Evolutionary conservation across 345 rosid species (phyloP), one percentile per base, ranked within the genome.

Genomic region (Toxicodendron radicans): DNA sequence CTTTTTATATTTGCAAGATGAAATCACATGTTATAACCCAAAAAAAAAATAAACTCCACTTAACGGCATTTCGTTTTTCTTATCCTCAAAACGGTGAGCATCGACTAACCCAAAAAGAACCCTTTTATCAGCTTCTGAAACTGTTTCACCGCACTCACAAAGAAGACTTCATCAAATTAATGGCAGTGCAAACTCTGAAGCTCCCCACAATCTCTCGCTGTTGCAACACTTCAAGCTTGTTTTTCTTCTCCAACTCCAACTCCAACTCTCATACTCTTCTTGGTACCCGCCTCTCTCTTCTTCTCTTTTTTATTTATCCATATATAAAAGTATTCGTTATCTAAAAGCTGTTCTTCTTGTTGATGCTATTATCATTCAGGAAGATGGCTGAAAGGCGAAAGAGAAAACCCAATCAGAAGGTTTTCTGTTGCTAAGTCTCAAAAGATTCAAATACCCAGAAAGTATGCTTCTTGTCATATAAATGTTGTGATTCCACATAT

Each of bases 341-440:
- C 5, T 71, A 49, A 58, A 45, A 45, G 23, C 64, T 17, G 10
- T 8, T 18, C 65, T 76, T 64, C 56, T 58, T 72, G 11, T 18
- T n/a, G 57, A 24, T 57, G 60, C 45, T n/a, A 38, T 67, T 49
- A 35, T 27, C 58, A 68, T 69, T 64, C 79, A 89, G 97, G 68
- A 73, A 81, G 81, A 77, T 79, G 78, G 88, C 79, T 82, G 41
- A 71, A 66, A 74, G 69, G 77, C 2, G 79, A 84, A 32, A 79
- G 53, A 21, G 62, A 67, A 70, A 78, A 16, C 69, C 63, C 80
- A 17, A 41, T 75, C 68, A 84, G 91, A 87, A 74, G 87, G 74
- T 83, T 79, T n/a, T 85, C 91, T 72, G 80, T 82, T 79, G 70
- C 82, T 33, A 83, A 85, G 41, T 82, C 91, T 3, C 91, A 75